phyloP scores from a whole-genome alignment of 2,329 filamentous ascomycete genomes.

The Paecilomyces dactylethromorphus region DNA sequence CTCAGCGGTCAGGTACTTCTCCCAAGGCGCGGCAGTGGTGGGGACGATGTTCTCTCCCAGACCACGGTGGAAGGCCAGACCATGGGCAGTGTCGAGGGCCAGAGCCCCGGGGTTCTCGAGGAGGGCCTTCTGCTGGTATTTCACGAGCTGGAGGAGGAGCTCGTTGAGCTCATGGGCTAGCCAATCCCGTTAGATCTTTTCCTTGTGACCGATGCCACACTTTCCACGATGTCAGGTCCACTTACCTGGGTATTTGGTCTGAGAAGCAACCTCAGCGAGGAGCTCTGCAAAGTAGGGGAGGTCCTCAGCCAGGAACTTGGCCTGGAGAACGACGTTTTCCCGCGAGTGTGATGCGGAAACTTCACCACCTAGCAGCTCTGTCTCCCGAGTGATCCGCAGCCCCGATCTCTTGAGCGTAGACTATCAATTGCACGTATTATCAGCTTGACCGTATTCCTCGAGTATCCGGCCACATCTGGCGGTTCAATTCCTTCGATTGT shows the following conservation, averaged over 20 bases:
- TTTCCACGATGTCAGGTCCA: constrained; percentile 4
- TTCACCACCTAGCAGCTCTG: constrained; percentile 89
- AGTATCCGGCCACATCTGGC: neutral
- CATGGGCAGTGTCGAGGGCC: constrained; percentile 80
- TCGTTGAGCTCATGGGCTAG: constrained; percentile 85
- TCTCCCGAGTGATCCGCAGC: constrained; percentile 87
- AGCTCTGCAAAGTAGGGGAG: constrained; percentile 97
- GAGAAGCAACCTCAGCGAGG: constrained; percentile 79
- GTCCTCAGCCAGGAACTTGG: constrained; percentile 92
- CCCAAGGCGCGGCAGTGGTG: constrained; percentile 62
- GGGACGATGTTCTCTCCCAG: constrained; percentile 75
- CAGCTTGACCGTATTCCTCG: constrained; percentile 4
- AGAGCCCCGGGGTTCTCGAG: constrained; percentile 58
- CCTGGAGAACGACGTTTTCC: constrained; percentile 85
- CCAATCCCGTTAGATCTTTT: constrained; percentile 4
- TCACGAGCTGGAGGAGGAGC: constrained; percentile 71
- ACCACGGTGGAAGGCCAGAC: constrained; percentile 85
- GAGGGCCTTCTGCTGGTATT: constrained; percentile 68
- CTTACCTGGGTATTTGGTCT: constrained; percentile 74
- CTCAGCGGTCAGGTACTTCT: constrained; percentile 73
- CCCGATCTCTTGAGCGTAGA: constrained; percentile 77
- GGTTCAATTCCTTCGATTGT: constrained; percentile 14
- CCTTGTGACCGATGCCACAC: neutral
- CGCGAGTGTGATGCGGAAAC: constrained; percentile 82
- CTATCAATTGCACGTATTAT: constrained; percentile 48